These are phyloP conservation scores for Tulasnella sp. DNA, from an alignment of 768 basidiomycete species.

Conservation along the genomic window DNA sequence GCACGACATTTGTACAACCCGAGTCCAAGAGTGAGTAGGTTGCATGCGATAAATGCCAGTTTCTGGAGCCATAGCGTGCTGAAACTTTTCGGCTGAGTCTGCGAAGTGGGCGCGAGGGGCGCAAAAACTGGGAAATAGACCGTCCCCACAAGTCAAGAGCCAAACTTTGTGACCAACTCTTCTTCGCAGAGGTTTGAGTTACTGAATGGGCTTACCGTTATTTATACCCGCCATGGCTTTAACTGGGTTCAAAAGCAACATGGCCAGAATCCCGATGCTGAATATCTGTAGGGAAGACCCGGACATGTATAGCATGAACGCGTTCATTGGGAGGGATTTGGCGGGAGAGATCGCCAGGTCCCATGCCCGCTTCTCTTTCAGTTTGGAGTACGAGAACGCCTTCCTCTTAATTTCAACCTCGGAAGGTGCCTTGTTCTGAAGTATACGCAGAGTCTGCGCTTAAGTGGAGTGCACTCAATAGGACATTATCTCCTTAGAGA, in stretches of 20 bases:
- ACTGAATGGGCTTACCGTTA: slow-evolving; percentile 45
- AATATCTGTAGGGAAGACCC: slow-evolving; percentile 93
- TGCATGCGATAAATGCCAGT: slow-evolving; percentile 57
- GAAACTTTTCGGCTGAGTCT: slow-evolving; percentile 26
- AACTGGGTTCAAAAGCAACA: slow-evolving; percentile 79
- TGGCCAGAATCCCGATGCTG: slow-evolving; percentile 91
- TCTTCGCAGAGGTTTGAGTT: too few relatives aligned
- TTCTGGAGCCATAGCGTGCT: slow-evolving; percentile 59
- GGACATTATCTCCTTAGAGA: too few relatives aligned
- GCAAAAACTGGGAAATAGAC: slow-evolving; percentile 45
- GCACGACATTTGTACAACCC: slow-evolving; percentile 88
- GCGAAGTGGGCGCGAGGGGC: slow-evolving; percentile 11
- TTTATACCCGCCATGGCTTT: slow-evolving; percentile 74
- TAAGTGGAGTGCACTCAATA: too few relatives aligned
- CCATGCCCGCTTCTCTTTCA: slow-evolving; percentile 77
- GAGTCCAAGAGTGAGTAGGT: slow-evolving; percentile 64
- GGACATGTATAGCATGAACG: slow-evolving; percentile 98
- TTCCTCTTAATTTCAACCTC: too few relatives aligned
- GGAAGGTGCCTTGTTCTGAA: too few relatives aligned
- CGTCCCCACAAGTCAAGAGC: not conserved
- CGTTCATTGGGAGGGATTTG: slow-evolving; percentile 92
- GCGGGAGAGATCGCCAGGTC: slow-evolving; percentile 74
- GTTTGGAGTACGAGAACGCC: slow-evolving; percentile 13
- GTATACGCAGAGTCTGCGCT: too few relatives aligned
- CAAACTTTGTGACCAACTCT: not conserved